phyloP scores from a whole-genome alignment of 2,329 filamentous ascomycete species.

The Byssothecium circinans region DNA sequence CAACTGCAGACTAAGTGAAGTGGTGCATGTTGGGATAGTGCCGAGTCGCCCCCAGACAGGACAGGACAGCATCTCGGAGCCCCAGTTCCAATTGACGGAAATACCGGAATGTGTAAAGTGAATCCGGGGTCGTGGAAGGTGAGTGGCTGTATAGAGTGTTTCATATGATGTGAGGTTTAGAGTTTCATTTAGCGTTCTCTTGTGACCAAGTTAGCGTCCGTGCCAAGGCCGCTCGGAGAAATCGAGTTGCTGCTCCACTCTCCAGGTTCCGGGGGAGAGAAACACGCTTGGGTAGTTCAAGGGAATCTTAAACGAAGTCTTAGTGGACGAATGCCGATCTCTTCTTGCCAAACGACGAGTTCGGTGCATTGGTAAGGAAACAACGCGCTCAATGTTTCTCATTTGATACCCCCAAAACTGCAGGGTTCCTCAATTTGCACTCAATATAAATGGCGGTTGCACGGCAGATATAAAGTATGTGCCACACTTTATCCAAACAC shows the following conservation, averaged over 20 bases:
- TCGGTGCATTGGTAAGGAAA: no score
- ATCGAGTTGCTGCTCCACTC: no score
- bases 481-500: constrained; percentile 10
- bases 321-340: no score
- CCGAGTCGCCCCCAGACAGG: constrained; percentile 1
- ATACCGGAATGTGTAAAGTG: constrained; percentile 1
- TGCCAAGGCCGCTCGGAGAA: background rate
- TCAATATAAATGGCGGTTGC: constrained; percentile 7
- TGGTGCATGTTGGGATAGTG: background rate
- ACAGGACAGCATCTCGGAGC: background rate
- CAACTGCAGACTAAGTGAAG: no score
- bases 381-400: no score
- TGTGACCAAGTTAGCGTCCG: constrained; percentile 14
- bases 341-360: no score
- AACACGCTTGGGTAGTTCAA: no score
- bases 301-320: no score
- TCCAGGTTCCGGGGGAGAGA: no score
- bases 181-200: constrained; percentile 27
- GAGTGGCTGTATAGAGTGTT: constrained; percentile 13
- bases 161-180: constrained; percentile 12
- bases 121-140: constrained; percentile 1
- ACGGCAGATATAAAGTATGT: constrained; percentile 6
- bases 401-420: no score
- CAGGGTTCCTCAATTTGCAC: constrained; percentile 1
- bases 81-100: constrained; percentile 16